Evolutionary conservation across 257 asterid species (phyloP).

Genomic region (Nicotiana sylvestris): DNA sequence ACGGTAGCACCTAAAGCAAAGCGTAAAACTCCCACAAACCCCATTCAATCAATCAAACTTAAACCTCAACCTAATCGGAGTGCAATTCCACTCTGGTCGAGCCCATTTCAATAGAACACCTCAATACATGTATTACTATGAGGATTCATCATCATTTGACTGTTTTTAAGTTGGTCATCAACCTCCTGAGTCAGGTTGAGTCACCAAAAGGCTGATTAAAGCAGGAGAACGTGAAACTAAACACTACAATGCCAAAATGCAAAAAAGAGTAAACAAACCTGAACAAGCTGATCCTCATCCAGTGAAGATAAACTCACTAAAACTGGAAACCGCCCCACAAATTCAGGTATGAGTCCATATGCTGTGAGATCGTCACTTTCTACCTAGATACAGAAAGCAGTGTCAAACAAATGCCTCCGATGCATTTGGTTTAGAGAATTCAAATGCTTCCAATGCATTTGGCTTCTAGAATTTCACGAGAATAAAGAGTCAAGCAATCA

Average conservation of each 20-base stretch:
- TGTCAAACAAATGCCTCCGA: conserved; percentile 14
- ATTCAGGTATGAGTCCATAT: conserved; percentile 94
- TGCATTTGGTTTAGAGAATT: conserved; percentile 5
- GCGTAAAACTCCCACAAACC: background rate
- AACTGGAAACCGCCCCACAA: conserved; percentile 87
- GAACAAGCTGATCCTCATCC: conserved; percentile 80
- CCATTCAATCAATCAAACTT: background rate
- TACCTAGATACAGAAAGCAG: conserved; percentile 48
- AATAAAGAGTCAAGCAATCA: background rate
- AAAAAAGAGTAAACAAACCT: conserved; percentile 43
- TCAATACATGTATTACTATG: background rate
- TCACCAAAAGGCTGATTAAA: background rate
- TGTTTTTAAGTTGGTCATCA: conserved; percentile 4
- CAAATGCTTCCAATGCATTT: background rate
- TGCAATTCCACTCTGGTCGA: background rate
- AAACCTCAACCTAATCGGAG: background rate
- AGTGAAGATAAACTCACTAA: conserved; percentile 80
- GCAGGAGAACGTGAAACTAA: background rate
- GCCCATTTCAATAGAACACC: background rate
- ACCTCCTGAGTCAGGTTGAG: background rate
- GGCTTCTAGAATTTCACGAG: background rate
- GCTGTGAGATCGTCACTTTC: conserved; percentile 88
- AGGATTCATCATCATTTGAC: conserved; percentile 2
- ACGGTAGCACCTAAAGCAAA: background rate
- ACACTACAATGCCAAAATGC: background rate